phyloP scores from a whole-genome alignment of 805 yeast genomes.

The Candida stauntonica region DNA sequence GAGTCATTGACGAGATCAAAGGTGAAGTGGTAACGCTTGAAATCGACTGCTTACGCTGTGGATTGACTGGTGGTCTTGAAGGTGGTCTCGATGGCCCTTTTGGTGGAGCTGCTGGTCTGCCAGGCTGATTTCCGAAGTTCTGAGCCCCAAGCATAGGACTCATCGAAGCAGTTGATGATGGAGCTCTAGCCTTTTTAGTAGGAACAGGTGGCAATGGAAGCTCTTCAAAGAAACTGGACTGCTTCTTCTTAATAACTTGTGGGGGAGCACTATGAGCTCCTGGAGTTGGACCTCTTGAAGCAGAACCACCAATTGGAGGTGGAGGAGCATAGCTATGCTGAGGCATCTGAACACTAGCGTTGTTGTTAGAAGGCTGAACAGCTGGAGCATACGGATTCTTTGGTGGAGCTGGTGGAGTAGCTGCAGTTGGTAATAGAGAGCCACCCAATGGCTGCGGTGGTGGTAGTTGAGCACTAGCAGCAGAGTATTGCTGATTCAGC shows the following conservation, averaged over 20 bases:
- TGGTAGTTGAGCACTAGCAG: not conserved
- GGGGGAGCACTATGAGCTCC: not conserved
- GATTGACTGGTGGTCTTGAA: conserved; percentile 2
- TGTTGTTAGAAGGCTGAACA: not conserved
- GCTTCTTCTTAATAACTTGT: conserved; percentile 28
- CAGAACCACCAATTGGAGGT: not conserved
- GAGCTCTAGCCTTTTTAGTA: conserved; percentile 5
- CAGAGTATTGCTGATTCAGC: conserved; percentile 8
- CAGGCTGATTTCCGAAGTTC: not conserved
- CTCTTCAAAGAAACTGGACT: conserved; percentile 52
- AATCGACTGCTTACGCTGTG: conserved; percentile 3
- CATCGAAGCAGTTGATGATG: conserved; percentile 9
- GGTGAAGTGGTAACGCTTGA: conserved; percentile 9
- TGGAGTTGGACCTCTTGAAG: not conserved
- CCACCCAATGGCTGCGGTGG: not conserved
- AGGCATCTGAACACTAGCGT: not conserved
- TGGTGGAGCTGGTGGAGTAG: not conserved
- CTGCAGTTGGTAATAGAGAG: not conserved
- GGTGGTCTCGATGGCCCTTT: conserved; percentile 8
- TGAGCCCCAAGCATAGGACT: conserved; percentile 1
- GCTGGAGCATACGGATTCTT: conserved; percentile 4
- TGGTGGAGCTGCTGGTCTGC: conserved; percentile 1
- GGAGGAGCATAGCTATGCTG: not conserved
- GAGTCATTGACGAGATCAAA: conserved; percentile 6
- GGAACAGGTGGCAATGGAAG: conserved; percentile 39